Evolutionary conservation across 345 rosid species (phyloP).

Genomic region (Carallia brachiata): DNA sequence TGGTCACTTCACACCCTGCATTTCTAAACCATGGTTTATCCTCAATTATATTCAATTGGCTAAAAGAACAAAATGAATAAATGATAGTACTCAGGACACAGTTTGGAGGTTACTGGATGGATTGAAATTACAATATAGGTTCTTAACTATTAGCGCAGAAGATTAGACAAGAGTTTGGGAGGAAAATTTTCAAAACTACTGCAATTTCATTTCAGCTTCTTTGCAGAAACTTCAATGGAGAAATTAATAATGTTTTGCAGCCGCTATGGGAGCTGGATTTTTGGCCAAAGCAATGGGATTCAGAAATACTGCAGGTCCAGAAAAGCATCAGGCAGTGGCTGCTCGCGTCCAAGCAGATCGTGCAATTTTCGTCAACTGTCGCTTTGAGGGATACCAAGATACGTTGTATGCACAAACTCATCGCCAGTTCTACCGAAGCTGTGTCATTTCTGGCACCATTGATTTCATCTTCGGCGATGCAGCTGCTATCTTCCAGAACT

Average conservation of each 20-base stretch:
- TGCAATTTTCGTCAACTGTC: conserved; percentile 64
- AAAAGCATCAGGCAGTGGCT: conserved; percentile 73
- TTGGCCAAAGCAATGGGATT: conserved; percentile 74
- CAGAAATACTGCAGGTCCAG: conserved; percentile 81
- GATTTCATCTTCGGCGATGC: conserved; percentile 96
- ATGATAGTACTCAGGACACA: too few species aligned
- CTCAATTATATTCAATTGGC: too few species aligned
- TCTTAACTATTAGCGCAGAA: too few species aligned
- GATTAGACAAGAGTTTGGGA: too few species aligned
- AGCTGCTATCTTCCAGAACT: conserved; percentile 70
- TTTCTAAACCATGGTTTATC: too few species aligned
- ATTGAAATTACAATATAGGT: too few species aligned
- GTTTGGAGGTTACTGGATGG: too few species aligned
- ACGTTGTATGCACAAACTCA: conserved; percentile 73
- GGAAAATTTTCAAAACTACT: too few species aligned
- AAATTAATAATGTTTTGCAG: conserved; percentile 34
- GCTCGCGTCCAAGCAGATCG: conserved; percentile 65
- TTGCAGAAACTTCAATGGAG: neutral
- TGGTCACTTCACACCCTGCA: neutral
- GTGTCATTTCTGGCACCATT: conserved; percentile 63
- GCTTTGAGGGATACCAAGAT: conserved; percentile 77
- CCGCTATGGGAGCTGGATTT: conserved; percentile 62
- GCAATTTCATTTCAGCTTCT: too few species aligned
- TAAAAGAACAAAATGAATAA: too few species aligned
- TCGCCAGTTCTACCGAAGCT: conserved; percentile 73